Evolutionary conservation across 2,329 filamentous ascomycete species (phyloP).

Genomic region (Trichocomaceae sp.): DNA sequence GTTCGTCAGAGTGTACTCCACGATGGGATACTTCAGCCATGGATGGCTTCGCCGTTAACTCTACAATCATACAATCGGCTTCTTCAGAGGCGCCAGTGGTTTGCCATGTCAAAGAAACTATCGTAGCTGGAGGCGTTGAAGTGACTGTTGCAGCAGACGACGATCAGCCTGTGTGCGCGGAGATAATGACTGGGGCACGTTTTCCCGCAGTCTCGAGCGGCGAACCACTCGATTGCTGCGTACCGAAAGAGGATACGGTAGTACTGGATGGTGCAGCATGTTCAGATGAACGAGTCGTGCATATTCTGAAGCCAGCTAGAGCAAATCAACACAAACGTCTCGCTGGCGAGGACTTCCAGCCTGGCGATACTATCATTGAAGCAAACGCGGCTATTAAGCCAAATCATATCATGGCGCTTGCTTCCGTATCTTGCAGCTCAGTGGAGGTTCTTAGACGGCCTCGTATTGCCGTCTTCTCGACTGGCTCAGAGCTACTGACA

Average conservation of each 20-base stretch:
- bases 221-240: slow-evolving; percentile 17
- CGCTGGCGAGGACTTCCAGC: slow-evolving; percentile 19
- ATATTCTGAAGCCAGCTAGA: slow-evolving; percentile 16
- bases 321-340: slow-evolving; percentile 17
- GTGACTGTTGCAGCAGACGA: slow-evolving; percentile 1
- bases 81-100: slow-evolving; percentile 15
- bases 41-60: slow-evolving; percentile 25
- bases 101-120: slow-evolving; percentile 16
- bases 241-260: slow-evolving; percentile 19
- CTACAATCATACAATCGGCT: slow-evolving; percentile 16
- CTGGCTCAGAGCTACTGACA: slow-evolving; percentile 15
- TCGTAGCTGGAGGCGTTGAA: slow-evolving; percentile 17
- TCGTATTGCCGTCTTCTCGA: slow-evolving; percentile 18
- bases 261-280: neutral
- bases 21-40: slow-evolving; percentile 25
- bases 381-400: slow-evolving; percentile 14
- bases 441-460: slow-evolving; percentile 15
- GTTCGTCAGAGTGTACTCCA: slow-evolving; percentile 16
- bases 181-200: slow-evolving; percentile 27
- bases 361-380: slow-evolving; percentile 15
- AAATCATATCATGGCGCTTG: slow-evolving; percentile 21
- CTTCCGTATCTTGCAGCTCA: slow-evolving; percentile 16
- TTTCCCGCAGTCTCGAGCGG: slow-evolving; percentile 18
- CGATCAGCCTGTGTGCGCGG: slow-evolving; percentile 18
- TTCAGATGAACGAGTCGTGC: slow-evolving; percentile 8